Conservation (phyloP, 2,329 filamentous ascomycete species). For the Dendryphion nanum region DNA sequence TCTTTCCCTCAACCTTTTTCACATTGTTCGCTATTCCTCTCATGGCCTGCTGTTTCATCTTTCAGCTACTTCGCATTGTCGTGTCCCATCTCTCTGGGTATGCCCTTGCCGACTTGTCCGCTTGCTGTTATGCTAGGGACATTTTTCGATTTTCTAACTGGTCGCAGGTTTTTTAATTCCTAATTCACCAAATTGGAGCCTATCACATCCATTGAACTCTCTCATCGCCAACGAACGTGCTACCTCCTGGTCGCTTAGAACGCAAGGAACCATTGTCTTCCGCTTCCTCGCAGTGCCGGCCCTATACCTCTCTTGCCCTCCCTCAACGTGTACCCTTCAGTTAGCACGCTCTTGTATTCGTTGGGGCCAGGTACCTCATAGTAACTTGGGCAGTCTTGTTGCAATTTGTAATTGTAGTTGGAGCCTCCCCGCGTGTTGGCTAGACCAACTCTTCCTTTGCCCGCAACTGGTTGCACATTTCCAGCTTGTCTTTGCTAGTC, state of each 20-base stretch:
- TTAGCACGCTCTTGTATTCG: conserved; percentile 7
- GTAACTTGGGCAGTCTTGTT: conserved; percentile 1
- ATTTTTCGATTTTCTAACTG: conserved; percentile 22
- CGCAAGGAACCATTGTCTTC: conserved; percentile 28
- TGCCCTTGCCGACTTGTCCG: conserved; percentile 20
- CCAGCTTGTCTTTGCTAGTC: conserved; percentile 5
- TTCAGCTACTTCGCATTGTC: conserved; percentile 13
- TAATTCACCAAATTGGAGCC: conserved; percentile 19
- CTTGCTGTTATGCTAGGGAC: conserved; percentile 27
- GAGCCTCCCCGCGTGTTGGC: conserved; percentile 3
- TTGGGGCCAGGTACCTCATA: conserved; percentile 11
- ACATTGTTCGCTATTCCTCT: neutral
- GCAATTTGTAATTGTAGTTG: conserved; percentile 17
- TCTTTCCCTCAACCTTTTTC: conserved; percentile 6
- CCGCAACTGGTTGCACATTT: conserved; percentile 7
- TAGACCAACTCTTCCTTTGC: conserved; percentile 11
- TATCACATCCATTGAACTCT: conserved; percentile 13
- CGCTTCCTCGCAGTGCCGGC: conserved; percentile 16
- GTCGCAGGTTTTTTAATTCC: conserved; percentile 22
- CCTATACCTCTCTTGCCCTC: conserved; percentile 13
- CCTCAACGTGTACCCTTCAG: conserved; percentile 17
- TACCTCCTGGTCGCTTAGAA: conserved; percentile 11
- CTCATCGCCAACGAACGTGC: conserved; percentile 16
- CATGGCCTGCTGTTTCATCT: conserved; percentile 6
- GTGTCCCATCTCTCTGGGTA: conserved; percentile 12